phyloP scores from a whole-genome alignment of 331 rosid genomes.

The Arachis monticola region DNA sequence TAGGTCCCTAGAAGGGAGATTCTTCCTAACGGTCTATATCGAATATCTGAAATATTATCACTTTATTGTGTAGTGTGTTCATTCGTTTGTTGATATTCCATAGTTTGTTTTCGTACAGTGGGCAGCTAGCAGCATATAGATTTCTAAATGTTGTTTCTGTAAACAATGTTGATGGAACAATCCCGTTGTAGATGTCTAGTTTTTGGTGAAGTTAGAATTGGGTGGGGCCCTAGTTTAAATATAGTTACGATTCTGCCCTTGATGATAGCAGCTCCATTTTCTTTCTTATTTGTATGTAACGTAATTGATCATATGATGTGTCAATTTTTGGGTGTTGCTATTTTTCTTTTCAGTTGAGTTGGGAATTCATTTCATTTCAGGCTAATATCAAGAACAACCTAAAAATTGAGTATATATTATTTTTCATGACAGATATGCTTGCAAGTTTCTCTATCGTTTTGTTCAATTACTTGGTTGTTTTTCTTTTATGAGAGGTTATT shows the following conservation, averaged over 20 bases:
- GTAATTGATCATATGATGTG: conserved; percentile 34
- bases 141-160: conserved; percentile 34
- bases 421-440: background rate
- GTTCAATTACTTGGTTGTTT: no score
- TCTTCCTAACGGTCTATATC: conserved; percentile 77
- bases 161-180: conserved; percentile 36
- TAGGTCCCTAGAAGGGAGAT: conserved; percentile 94
- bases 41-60: conserved; percentile 70
- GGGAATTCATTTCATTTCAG: conserved; percentile 26
- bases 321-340: conserved; percentile 40
- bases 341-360: conserved; percentile 22
- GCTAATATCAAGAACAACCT: conserved; percentile 1
- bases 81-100: conserved; percentile 30
- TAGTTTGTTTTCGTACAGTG: conserved; percentile 28
- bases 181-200: conserved; percentile 32
- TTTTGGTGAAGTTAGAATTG: conserved; percentile 24
- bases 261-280: conserved; percentile 26
- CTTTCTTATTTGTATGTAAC: conserved; percentile 34
- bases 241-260: conserved; percentile 30
- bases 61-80: conserved; percentile 44
- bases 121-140: conserved; percentile 26
- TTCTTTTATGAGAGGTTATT: no score
- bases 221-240: conserved; percentile 19
- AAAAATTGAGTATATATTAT: conserved; percentile 37
- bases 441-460: no score